Base-by-base conservation (phyloP, 495 filamentous ascomycete genomes). In the Daldinia caldariorum region DNA sequence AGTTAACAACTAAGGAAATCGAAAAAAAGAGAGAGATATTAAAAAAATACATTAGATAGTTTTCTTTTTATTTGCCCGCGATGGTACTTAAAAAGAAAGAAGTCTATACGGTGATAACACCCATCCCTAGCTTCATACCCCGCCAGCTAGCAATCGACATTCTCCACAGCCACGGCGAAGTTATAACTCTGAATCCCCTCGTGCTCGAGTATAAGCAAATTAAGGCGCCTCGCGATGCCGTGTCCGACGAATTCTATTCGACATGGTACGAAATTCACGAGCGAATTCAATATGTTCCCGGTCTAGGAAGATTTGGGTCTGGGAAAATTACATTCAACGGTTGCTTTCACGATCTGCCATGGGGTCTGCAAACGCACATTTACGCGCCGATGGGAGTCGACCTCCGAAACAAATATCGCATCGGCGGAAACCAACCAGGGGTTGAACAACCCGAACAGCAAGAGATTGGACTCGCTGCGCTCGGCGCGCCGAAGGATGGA, bases 181-280 rank as follows among this genome's bases (percentile, higher is more conserved):
- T 94, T 77, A 93, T 94, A 75, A 89, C 88, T 0, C 81, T 93
- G 26, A 94, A 92, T 73, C 91, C 91, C 0, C 86, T 93, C 22
- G 91, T 94, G 14, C 82, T 92, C 62, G 81, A 84, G 4, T 85
- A 90, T 77, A 83, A 86, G 58, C 81, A 85, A 8, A 88, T 88
- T 72, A 84, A 83, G 29, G 86, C 91, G 0, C 90, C 90, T 8
- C 83, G 81, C 31, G 81, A 88, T 80, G 89, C 90, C 56, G 79
- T 85, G 18, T 80, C 88, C 43, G 91, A 94, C 70, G 89, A 92
- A 72, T 89, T 85, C 73, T 88, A 90, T 72, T 89, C 84, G 13
- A 88, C 84, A 13, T 94, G 91, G 91, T 92, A 93, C 75, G 83
- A 85, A 66, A 85, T 85, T 61, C 79, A 76, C 51, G 89, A 92